Evolutionary conservation across 2,329 filamentous ascomycete species (phyloP), one percentile per base, ranked within the genome.

Genomic region (Colletotrichum tabaci): DNA sequence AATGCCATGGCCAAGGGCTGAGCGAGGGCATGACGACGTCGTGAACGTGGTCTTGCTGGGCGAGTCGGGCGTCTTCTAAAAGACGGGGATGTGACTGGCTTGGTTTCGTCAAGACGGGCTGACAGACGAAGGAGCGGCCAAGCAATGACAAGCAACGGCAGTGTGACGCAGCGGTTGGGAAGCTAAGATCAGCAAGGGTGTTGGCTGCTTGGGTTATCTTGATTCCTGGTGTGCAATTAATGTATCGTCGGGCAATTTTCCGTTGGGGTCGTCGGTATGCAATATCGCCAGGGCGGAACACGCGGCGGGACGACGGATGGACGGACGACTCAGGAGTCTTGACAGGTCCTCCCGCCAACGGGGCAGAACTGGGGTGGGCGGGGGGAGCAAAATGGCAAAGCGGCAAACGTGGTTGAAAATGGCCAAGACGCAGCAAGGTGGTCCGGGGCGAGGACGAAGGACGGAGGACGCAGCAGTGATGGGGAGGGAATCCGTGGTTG

Each of bases 221-320:
- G 66, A 47, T 49, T 69, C 42, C 35, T 50, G 53, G 52, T 49
- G 52, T 44, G 53, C 56, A 56, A 8, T 60, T 44, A 42, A 64
- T 60, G 38, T 64, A 55, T 63, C 40, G 53, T 64, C 53, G 65
- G 65, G 50, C 57, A 61, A 56, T 69, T 64, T 15, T 60, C 56
- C 23, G 8, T 21, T 21, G 23, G 58, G 46, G 52, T 26, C 52
- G 30, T 61, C 56, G 49, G 55, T 8, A 52, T 30, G 38, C 46
- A 40, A 61, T 50, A 50, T 26, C 15, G 60, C 60, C 63, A 70
- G 21, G 64, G 55, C 47, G 26, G 56, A 62, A 30, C 42, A 55
- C 8, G 47, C 30, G 9, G 66, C 38, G 10, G 64, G 62, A 61
- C 30, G 62, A 63, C 35, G 57, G 58, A 53, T 58, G 30, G 35